Evolutionary conservation across 768 basidiomycete genomes (phyloP).

Genomic region (Cantharellus cinnabarinus): DNA sequence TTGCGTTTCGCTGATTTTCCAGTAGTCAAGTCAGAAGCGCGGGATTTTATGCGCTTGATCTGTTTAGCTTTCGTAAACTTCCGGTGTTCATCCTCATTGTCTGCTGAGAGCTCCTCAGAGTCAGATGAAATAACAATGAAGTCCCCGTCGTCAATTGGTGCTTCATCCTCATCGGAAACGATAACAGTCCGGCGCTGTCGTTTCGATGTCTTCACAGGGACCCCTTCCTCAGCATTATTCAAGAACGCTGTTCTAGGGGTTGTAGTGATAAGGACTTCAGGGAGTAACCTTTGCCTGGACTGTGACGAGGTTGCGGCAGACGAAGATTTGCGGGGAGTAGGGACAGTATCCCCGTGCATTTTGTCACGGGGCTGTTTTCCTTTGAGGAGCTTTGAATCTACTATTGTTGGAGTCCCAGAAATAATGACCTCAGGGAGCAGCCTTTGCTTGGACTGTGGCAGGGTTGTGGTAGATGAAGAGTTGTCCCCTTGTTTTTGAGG

Average conservation of each 20-base stretch:
- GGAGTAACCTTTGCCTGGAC: too few species aligned
- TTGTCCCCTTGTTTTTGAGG: background rate
- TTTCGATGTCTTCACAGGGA: background rate
- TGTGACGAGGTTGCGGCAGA: too few species aligned
- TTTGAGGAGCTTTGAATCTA: constrained; percentile 40
- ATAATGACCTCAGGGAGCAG: background rate
- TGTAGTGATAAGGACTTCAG: too few species aligned
- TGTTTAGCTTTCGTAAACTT: too few species aligned
- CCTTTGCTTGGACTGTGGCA: background rate
- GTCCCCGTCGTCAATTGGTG: too few species aligned
- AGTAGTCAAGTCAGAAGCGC: constrained; percentile 9
- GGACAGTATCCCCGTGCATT: background rate
- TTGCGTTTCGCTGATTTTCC: constrained; percentile 9
- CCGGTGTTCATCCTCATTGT: constrained; percentile 12
- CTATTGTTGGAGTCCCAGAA: too few species aligned
- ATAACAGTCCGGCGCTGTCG: constrained; percentile 7
- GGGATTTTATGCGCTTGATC: constrained; percentile 8
- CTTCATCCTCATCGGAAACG: background rate
- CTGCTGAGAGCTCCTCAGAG: constrained; percentile 19
- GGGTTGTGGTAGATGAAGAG: background rate
- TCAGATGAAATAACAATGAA: background rate
- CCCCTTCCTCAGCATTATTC: too few species aligned
- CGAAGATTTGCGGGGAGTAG: background rate
- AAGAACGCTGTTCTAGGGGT: too few species aligned
- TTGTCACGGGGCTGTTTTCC: constrained; percentile 48